A percentile compares a stretch with the other conserved stretches of the same genome.
These are phyloP conservation scores for Gracilaria domingensis DNA, from an alignment of 23 red algal genomes.

Conservation along the genomic window DNA sequence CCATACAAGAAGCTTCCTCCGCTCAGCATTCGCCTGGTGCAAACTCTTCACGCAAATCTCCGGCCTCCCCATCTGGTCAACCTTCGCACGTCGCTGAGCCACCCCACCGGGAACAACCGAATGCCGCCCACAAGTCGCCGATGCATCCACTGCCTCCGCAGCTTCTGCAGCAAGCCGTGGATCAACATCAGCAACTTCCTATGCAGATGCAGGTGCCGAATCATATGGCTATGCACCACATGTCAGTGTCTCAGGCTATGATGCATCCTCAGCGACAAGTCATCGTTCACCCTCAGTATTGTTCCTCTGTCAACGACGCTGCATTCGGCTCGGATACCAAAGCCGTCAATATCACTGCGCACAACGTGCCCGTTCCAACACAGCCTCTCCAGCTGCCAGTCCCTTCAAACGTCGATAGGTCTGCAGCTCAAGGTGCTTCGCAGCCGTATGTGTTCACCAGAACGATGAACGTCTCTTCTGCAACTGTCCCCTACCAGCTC, in stretches of 20 bases:
- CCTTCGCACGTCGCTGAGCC: background rate
- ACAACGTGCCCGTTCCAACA: background rate
- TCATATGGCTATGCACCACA: background rate
- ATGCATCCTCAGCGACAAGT: background rate
- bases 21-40: background rate
- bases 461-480: background rate
- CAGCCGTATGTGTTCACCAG: background rate
- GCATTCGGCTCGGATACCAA: background rate
- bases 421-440: background rate
- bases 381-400: background rate
- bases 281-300: background rate
- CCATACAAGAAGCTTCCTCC: background rate
- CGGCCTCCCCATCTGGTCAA: background rate
- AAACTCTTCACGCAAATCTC: background rate
- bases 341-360: background rate
- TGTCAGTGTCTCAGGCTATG: background rate
- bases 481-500: constrained; percentile 12
- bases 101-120: background rate
- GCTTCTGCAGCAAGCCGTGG: background rate
- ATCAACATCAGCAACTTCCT: background rate
- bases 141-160: background rate
- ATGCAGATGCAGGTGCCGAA: background rate
- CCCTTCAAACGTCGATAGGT: background rate
- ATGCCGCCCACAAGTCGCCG: background rate
- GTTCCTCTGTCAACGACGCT: background rate